A percentile compares a stretch with the other conserved stretches of the same genome.
These are phyloP conservation scores for Castanea crenata DNA, from an alignment of 306 rosid genomes.

Conservation along the genomic window DNA sequence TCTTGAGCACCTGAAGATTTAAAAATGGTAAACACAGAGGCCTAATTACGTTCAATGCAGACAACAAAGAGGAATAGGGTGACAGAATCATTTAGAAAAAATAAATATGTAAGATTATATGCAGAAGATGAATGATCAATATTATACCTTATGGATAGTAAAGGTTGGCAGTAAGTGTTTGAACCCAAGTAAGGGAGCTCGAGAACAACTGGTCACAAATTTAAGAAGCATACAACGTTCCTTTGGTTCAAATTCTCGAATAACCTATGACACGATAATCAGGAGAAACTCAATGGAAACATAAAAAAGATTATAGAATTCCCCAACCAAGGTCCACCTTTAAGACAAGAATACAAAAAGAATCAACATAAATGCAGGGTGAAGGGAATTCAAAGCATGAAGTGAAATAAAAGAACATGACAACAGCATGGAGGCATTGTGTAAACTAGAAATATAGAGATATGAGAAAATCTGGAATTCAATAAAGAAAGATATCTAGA, in stretches of 20 bases:
- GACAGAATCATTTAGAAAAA: neutral
- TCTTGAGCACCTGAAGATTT: neutral
- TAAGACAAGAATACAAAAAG: slow-evolving; percentile 13
- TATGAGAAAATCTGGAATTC: neutral
- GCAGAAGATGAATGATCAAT: slow-evolving; percentile 21
- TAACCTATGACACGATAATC: slow-evolving; percentile 50
- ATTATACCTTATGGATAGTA: slow-evolving; percentile 85
- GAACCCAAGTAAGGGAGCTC: slow-evolving; percentile 98
- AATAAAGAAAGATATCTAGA: neutral
- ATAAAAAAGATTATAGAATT: slow-evolving; percentile 18
- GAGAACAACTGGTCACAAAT: slow-evolving; percentile 97
- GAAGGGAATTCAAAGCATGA: neutral
- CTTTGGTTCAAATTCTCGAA: slow-evolving; percentile 68
- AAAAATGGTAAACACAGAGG: neutral
- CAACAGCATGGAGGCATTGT: slow-evolving; percentile 1
- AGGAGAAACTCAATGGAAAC: slow-evolving; percentile 16
- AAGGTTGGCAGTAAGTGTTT: slow-evolving; percentile 88
- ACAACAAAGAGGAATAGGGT: slow-evolving; percentile 25
- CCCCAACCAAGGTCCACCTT: slow-evolving; percentile 16
- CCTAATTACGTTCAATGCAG: neutral
- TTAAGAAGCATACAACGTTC: slow-evolving; percentile 94
- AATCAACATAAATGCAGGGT: slow-evolving; percentile 7
- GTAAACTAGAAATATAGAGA: slow-evolving; percentile 7
- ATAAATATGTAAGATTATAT: slow-evolving; percentile 1
- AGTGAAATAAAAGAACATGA: slow-evolving; percentile 13